A percentile compares a stretch with the other conserved stretches of the same genome.
Evolutionary conservation across 192 early-diverging fungal genomes (phyloP).

Genomic region (Linnemannia elongata): DNA sequence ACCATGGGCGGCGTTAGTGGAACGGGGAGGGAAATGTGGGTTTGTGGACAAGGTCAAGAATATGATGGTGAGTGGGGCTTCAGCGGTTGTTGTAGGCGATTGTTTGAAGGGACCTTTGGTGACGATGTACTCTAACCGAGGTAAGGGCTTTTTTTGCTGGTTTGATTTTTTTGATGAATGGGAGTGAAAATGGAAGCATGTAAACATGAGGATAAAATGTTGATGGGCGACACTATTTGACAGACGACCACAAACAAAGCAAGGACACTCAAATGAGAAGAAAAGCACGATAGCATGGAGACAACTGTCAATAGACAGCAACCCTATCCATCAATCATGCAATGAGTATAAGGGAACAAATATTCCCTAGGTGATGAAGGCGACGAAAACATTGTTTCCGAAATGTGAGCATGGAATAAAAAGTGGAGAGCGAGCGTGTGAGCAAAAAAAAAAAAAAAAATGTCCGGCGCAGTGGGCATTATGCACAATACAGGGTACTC

Average conservation of each 20-base stretch:
- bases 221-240: no score
- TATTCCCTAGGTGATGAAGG: not conserved
- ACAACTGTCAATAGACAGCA: no score
- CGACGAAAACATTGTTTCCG: not conserved
- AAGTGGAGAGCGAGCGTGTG: no score
- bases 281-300: no score
- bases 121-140: conserved; percentile 85
- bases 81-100: conserved; percentile 92
- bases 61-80: conserved; percentile 89
- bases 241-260: no score
- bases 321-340: not conserved
- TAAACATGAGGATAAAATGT: no score
- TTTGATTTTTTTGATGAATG: not conserved
- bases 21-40: conserved; percentile 84
- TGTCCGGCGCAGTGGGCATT: not conserved
- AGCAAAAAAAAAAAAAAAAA: not conserved
- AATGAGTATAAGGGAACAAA: not conserved
- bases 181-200: no score
- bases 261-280: no score
- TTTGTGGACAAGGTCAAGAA: conserved; percentile 93
- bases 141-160: conserved; percentile 45
- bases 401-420: not conserved
- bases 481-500: not conserved
- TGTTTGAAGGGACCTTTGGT: conserved; percentile 75
- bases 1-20: conserved; percentile 88